Evolutionary conservation across 2,329 filamentous ascomycete genomes (phyloP), one percentile per base, ranked within the genome.

Genomic region (Diaporthe amygdali): DNA sequence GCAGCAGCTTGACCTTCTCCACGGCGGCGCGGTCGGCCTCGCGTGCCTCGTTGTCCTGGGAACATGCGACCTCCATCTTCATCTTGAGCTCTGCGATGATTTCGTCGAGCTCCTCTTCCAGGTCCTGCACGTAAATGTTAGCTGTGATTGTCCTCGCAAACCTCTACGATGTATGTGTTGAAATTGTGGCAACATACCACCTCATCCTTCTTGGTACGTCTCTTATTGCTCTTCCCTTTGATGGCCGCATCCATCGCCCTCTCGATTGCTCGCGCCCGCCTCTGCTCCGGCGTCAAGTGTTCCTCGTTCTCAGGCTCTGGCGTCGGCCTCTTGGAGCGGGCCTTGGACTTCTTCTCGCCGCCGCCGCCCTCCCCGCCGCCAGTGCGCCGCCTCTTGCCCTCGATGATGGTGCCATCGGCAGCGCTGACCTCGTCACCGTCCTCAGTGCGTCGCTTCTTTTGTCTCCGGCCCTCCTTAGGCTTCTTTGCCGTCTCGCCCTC

Each of bases 1-100:
- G 95, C 20, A 99, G 90, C 76, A 99, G 92, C 83, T 95, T 95
- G 55, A 99, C 89, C 85, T 99, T 99, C 84, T 97, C 92, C 72
- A 95, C 90, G 37, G 96, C 96, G 0, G 96, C 94, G 78, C 94
- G 88, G 75, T 93, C 92, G 64, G 91, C 88, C 75, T 93, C 89
- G 76, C 96, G 95, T 47, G 94, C 94, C 69, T 91, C 85, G 76
- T 96, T 95, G 81, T 99, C 96, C 46, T 91, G 90, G 81, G 95
- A 90, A 72, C 96, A 97, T 20, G 96, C 96, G 75, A 91, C 88
- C 75, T 96, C 95, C 95, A 99, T 99, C 70, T 91, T 91, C 68
- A 93, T 88, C 78, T 96, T 96, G 80, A 99, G 92, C 61, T 92
- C 88, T 70, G 94, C 94, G 74, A 99, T 95, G 78, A 97, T 92